A percentile compares a stretch with the other conserved stretches of the same genome.
Evolutionary conservation across 2,329 filamentous ascomycete genomes (phyloP).

Genomic region (Penicillium sp.): DNA sequence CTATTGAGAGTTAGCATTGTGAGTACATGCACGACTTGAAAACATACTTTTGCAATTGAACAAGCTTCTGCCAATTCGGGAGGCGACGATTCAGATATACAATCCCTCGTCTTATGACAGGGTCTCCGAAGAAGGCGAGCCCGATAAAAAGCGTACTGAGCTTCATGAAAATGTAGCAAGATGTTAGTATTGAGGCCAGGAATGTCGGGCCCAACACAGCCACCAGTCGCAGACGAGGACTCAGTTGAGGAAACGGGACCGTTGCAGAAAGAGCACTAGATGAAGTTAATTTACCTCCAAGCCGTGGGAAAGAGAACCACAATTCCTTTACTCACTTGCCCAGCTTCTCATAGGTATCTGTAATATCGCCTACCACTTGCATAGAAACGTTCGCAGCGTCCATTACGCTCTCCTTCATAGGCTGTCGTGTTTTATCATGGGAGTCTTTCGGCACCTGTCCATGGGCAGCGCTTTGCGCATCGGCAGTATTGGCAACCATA

Average conservation of each 20-base stretch:
- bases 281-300: conserved; percentile 5
- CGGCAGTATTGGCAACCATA: conserved; percentile 54
- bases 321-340: conserved; percentile 51
- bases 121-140: conserved; percentile 77
- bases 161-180: conserved; percentile 64
- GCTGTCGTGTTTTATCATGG: conserved; percentile 76
- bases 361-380: conserved; percentile 60
- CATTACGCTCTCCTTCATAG: conserved; percentile 76
- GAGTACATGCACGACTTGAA: no score
- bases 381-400: conserved; percentile 72
- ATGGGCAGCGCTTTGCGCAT: conserved; percentile 54
- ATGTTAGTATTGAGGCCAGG: conserved; percentile 54
- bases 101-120: conserved; percentile 63
- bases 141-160: conserved; percentile 66
- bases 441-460: conserved; percentile 53
- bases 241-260: conserved; percentile 58
- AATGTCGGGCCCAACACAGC: conserved; percentile 54
- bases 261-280: conserved; percentile 61
- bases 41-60: conserved; percentile 65
- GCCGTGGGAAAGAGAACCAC: background rate
- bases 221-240: conserved; percentile 57
- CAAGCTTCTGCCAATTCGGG: conserved; percentile 72
- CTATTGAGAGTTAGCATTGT: conserved; percentile 32
- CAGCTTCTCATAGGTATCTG: conserved; percentile 64
- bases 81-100: conserved; percentile 50